Conservation (phyloP, 2,329 filamentous ascomycete species). For the Phyllachora maydis region DNA sequence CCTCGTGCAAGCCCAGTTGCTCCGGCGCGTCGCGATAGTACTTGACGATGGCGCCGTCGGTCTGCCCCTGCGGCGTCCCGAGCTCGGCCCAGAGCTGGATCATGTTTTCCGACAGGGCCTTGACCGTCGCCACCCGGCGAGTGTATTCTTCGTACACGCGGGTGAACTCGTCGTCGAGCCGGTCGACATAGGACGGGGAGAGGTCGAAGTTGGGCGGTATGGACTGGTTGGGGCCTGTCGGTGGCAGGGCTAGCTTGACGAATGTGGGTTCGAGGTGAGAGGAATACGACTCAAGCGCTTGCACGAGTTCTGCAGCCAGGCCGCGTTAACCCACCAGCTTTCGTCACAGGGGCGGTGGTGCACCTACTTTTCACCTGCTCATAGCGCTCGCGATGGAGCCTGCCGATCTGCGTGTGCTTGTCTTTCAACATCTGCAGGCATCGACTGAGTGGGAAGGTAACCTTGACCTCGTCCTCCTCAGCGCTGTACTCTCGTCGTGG, state of each 20-base stretch:
- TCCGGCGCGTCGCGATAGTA: conserved; percentile 80
- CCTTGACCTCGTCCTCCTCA: conserved; percentile 45
- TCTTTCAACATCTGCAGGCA: conserved; percentile 71
- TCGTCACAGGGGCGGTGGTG: too few relatives aligned
- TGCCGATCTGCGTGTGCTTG: conserved; percentile 62
- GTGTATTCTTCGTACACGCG: conserved; percentile 94
- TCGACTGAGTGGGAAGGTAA: conserved; percentile 65
- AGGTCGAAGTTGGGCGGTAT: conserved; percentile 76
- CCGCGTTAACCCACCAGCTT: conserved; percentile 4
- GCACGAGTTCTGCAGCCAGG: conserved; percentile 53
- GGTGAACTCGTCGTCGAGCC: conserved; percentile 78
- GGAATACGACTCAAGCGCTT: conserved; percentile 88
- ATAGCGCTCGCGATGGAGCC: conserved; percentile 74
- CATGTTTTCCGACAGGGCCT: conserved; percentile 59
- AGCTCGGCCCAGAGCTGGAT: conserved; percentile 93
- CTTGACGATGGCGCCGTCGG: conserved; percentile 71
- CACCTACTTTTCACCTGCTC: conserved; percentile 81
- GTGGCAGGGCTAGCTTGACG: conserved; percentile 67
- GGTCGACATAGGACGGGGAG: conserved; percentile 72
- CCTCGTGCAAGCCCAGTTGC: conserved; percentile 77
- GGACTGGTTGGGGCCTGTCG: conserved; percentile 54
- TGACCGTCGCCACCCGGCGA: conserved; percentile 56
- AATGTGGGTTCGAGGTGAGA: conserved; percentile 86
- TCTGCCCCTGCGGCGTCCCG: conserved; percentile 82
- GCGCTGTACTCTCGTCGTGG: conserved; percentile 32